Base-by-base conservation (phyloP, 2,329 filamentous ascomycete genomes). In the Fonsecaea multimorphosa region DNA sequence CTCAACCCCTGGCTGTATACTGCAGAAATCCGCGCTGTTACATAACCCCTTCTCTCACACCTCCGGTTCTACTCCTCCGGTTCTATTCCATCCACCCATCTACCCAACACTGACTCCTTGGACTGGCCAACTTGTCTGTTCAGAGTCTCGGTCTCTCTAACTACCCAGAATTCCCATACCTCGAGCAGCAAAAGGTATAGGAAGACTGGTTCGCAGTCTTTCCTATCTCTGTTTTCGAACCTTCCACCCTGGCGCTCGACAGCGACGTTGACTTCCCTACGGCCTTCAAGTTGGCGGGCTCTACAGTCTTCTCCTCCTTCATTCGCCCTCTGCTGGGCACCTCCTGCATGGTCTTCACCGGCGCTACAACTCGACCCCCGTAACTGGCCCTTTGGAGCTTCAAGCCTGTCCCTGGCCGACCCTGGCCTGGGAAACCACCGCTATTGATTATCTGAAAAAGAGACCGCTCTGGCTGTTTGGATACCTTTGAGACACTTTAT, bases 281-380 rank as follows among this genome's bases (percentile, higher is more conserved):
- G 81, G 87, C 87, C 87, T 90, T 87, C 92, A 96, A 96, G 88
- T 96, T 96, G 92, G 92, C 92, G 92, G 91, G 90, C 86, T 84
- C 88, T 87, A 84, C 85, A 81, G 80, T 85, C 81, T 82, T 86
- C 82, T 87, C 91, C 80, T 89, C 88, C 80, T 89, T 90, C 83
- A 85, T 90, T 78, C 90, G 90, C 85, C 93, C 92, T 87, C 91
- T 96, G 84, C 89, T 94, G 80, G 92, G 92, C 85, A 94, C 93
- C 82, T 89, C 89, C 79, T 89, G 89, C 85, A 92, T 93, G 93
- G 93, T 96, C 88, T 94, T 94, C 81, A 89, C 89, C 85, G 93
- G 94, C 90, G 91, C 93, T 84, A 92, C 95, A 85, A 95, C 93
- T 85, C 94, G 96, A 83, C 94, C 95, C 79, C 94, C 94, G 86